These are phyloP conservation scores for Aegle marmelos DNA, from an alignment of 345 rosid species.

Conservation along the genomic window DNA sequence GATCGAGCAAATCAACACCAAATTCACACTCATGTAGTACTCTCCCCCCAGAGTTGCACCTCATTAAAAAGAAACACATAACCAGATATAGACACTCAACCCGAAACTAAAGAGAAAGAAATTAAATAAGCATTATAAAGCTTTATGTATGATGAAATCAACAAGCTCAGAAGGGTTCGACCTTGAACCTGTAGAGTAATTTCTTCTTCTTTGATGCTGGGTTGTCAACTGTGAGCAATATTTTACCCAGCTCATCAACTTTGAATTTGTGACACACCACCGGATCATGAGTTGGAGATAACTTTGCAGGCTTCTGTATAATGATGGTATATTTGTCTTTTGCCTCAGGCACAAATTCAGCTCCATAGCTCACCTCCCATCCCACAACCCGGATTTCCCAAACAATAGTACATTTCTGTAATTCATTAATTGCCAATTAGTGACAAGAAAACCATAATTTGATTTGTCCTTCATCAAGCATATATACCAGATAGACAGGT, in stretches of 20 bases:
- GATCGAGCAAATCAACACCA: conserved; percentile 13
- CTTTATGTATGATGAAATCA: conserved; percentile 16
- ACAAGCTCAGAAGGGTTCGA: conserved; percentile 49
- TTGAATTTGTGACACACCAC: conserved; percentile 65
- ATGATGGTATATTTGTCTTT: conserved; percentile 65
- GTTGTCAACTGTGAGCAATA: conserved; percentile 76
- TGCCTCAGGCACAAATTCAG: conserved; percentile 76
- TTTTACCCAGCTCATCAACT: conserved; percentile 67
- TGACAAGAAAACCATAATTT: background rate
- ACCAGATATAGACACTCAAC: conserved; percentile 7
- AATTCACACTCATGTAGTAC: conserved; percentile 6
- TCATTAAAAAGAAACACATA: background rate
- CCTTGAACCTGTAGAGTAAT: conserved; percentile 87
- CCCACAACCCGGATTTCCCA: conserved; percentile 93
- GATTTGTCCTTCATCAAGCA: background rate
- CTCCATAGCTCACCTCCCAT: conserved; percentile 84
- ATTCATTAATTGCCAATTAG: background rate
- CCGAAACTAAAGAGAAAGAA: conserved; percentile 13
- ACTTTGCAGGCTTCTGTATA: conserved; percentile 68
- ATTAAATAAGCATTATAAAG: conserved; percentile 16
- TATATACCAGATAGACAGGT: background rate
- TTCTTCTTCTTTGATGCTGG: conserved; percentile 87
- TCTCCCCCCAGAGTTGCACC: conserved; percentile 13
- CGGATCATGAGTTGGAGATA: conserved; percentile 65
- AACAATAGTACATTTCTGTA: conserved; percentile 71